Conservation (phyloP, 352 stramenopile genomes). For the Phytophthora chlamydospora region DNA sequence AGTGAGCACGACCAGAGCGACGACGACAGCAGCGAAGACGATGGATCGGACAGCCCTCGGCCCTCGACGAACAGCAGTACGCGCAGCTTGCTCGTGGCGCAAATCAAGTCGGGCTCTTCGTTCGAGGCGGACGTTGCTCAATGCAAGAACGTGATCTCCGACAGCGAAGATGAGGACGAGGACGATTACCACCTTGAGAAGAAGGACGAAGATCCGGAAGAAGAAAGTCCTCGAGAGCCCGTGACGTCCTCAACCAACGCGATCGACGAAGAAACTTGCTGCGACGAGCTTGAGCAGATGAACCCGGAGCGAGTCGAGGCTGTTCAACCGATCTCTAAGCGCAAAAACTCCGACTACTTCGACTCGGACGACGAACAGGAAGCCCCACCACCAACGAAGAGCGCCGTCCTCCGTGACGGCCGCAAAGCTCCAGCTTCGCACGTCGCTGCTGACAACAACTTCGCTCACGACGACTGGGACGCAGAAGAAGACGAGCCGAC, state of each 20-base stretch:
- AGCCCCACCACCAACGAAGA: slow-evolving; percentile 15
- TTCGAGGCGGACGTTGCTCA: slow-evolving; percentile 5
- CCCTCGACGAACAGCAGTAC: slow-evolving; percentile 37
- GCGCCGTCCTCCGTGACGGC: slow-evolving; percentile 1
- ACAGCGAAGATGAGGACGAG: slow-evolving; percentile 42
- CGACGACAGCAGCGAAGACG: slow-evolving; percentile 42
- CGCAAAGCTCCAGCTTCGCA: slow-evolving; percentile 18
- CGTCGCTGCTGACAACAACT: slow-evolving; percentile 72
- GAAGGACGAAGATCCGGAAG: slow-evolving; percentile 39
- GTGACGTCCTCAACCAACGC: slow-evolving; percentile 17
- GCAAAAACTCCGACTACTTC: slow-evolving; percentile 56
- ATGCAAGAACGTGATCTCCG: slow-evolving; percentile 33
- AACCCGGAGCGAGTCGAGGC: slow-evolving; percentile 6
- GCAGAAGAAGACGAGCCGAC: slow-evolving; percentile 42
- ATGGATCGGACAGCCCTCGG: slow-evolving; percentile 25
- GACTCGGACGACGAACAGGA: slow-evolving; percentile 58
- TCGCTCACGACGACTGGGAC: slow-evolving; percentile 82
- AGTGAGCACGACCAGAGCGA: slow-evolving; percentile 22
- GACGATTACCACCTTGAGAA: slow-evolving; percentile 35
- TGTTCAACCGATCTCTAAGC: slow-evolving; percentile 9
- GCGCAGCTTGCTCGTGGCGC: slow-evolving; percentile 54
- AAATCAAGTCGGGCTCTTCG: slow-evolving; percentile 61
- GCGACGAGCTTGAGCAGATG: slow-evolving; percentile 14
- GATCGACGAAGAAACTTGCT: slow-evolving; percentile 22
- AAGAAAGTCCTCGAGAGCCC: slow-evolving; percentile 48